Conservation (phyloP, 2,329 filamentous ascomycete species). For the Ophiostoma novo-ulmi region DNA sequence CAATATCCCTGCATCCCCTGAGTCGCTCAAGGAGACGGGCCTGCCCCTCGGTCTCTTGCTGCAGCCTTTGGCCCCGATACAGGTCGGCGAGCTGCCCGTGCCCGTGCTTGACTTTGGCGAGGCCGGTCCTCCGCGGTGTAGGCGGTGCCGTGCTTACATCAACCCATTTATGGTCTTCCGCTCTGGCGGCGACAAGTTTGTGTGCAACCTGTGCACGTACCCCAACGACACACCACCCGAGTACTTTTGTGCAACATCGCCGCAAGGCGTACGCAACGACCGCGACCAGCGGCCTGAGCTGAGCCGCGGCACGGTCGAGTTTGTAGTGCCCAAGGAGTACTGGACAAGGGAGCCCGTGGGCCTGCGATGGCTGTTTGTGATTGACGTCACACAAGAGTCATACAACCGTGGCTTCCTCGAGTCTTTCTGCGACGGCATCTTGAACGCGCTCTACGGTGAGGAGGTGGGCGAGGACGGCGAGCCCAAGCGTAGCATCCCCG, state of each 20-base stretch:
- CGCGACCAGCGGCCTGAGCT: conserved; percentile 84
- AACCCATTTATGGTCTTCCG: conserved; percentile 99
- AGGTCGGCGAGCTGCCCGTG: conserved; percentile 78
- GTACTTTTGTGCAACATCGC: conserved; percentile 89
- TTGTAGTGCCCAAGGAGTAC: conserved; percentile 95
- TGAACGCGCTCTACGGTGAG: conserved; percentile 74
- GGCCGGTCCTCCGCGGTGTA: conserved; percentile 79
- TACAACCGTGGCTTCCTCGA: conserved; percentile 87
- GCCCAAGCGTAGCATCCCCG: conserved; percentile 58
- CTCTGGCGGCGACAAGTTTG: conserved; percentile 89
- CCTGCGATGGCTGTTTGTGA: conserved; percentile 80
- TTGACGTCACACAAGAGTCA: conserved; percentile 89
- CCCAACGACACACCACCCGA: conserved; percentile 89
- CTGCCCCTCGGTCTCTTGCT: conserved; percentile 82
- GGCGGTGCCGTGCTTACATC: conserved; percentile 91
- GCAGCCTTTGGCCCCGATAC: conserved; percentile 78
- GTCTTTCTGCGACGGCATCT: conserved; percentile 83
- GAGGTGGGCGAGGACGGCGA: conserved; percentile 51
- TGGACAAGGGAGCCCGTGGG: conserved; percentile 93
- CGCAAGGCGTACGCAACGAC: conserved; percentile 80
- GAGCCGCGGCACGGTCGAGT: conserved; percentile 88
- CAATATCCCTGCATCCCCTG: conserved; percentile 78
- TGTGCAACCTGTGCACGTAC: conserved; percentile 97
- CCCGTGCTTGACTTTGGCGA: conserved; percentile 96
- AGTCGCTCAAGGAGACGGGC: conserved; percentile 73